phyloP scores from a whole-genome alignment of 345 rosid genomes.

The Hypericum perforatum region DNA sequence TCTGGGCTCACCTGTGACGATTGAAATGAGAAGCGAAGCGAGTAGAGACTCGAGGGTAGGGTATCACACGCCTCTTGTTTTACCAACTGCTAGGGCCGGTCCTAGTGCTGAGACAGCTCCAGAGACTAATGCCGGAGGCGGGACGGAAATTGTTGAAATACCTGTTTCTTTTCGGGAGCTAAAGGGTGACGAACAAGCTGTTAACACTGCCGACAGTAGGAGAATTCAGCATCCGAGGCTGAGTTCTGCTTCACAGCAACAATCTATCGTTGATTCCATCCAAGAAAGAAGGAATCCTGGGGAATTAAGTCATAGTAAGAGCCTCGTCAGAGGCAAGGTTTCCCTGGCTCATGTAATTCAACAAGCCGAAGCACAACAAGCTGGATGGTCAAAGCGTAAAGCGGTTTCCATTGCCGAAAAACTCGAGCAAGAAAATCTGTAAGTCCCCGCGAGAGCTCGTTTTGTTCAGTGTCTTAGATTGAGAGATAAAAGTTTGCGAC shows the following conservation, averaged over 20 bases:
- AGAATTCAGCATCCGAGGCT: constrained; percentile 16
- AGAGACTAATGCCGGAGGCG: constrained; percentile 16
- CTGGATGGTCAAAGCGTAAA: constrained; percentile 74
- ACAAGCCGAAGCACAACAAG: constrained; percentile 71
- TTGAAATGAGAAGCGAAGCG: constrained; percentile 69
- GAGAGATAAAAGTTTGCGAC: too few species aligned
- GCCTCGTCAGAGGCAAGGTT: constrained; percentile 87
- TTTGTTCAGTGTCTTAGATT: too few species aligned
- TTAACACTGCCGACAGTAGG: constrained; percentile 23
- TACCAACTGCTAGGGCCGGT: constrained; percentile 36
- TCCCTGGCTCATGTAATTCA: constrained; percentile 82
- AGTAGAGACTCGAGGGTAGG: constrained; percentile 32
- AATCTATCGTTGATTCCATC: constrained; percentile 14
- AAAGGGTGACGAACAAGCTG: constrained; percentile 19
- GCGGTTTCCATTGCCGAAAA: constrained; percentile 83
- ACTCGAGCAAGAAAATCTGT: constrained; percentile 96
- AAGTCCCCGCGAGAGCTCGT: background rate
- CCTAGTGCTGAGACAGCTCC: constrained; percentile 22
- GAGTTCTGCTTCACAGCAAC: constrained; percentile 22
- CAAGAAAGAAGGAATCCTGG: constrained; percentile 38
- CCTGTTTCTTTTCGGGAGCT: constrained; percentile 34
- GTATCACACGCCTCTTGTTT: constrained; percentile 19
- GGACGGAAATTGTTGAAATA: constrained; percentile 68
- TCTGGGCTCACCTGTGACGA: constrained; percentile 63
- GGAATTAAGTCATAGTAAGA: constrained; percentile 47